A percentile compares a stretch with the other conserved stretches of the same genome.
Conservation (phyloP, 441 rosid genomes). For the Mallotus japonicus region DNA sequence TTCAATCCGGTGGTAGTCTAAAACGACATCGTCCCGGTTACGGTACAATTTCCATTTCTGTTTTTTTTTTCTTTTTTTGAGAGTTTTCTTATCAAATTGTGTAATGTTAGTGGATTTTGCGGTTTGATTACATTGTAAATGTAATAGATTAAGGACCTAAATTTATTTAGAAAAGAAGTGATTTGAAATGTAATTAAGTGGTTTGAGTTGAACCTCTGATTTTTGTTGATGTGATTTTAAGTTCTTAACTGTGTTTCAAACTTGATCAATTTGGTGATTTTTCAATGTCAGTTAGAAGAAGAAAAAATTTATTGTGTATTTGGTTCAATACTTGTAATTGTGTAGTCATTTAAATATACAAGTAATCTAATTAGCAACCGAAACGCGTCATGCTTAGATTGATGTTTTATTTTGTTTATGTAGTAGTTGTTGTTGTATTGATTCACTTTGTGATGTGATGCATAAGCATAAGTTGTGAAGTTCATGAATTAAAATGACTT, state of each 20-base stretch:
- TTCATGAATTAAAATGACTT: too few species aligned
- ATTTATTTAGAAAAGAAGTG: neutral
- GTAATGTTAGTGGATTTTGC: neutral
- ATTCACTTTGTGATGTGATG: neutral
- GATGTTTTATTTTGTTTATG: neutral
- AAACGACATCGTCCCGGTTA: conserved; percentile 64
- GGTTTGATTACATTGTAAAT: neutral
- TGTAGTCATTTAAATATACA: too few species aligned
- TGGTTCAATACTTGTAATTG: too few species aligned
- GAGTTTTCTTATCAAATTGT: neutral
- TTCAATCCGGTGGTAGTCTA: conserved; percentile 43
- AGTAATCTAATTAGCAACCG: too few species aligned
- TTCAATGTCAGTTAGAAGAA: too few species aligned
- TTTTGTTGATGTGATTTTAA: too few species aligned
- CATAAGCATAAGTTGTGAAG: too few species aligned
- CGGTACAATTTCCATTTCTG: conserved; percentile 31
- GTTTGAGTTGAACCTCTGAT: too few species aligned
- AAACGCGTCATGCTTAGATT: neutral
- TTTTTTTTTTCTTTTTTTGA: neutral
- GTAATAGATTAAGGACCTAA: neutral
- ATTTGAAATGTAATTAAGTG: conserved; percentile 1
- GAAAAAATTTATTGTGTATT: too few species aligned
- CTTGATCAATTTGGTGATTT: too few species aligned
- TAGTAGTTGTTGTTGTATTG: neutral
- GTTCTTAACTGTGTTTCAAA: too few species aligned